Conservation (phyloP, 345 rosid species). For the Carallia pectinifolia region DNA sequence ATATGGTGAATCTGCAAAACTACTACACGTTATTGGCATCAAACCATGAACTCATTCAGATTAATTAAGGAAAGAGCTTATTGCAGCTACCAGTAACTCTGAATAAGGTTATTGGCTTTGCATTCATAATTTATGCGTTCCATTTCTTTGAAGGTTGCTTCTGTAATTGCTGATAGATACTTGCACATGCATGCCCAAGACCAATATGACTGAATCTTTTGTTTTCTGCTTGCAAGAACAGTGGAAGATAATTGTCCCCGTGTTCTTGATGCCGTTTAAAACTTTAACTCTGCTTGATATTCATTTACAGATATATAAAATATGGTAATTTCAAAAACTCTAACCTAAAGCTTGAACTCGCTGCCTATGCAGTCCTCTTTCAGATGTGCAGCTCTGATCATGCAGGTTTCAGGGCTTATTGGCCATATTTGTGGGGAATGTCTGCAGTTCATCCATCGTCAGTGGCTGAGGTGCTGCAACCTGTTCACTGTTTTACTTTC, state of each 20-base stretch:
- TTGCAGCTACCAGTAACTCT: constrained; percentile 77
- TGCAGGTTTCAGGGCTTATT: constrained; percentile 57
- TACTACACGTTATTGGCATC: constrained; percentile 75
- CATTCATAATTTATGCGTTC: too few relatives aligned
- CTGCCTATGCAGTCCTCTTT: constrained; percentile 4
- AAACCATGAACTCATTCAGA: constrained; percentile 70
- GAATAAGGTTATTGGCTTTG: neutral
- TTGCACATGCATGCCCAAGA: neutral
- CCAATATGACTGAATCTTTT: constrained; percentile 2
- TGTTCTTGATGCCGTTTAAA: constrained; percentile 55
- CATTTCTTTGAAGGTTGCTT: too few relatives aligned
- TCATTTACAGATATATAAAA: constrained; percentile 81
- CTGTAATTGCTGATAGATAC: constrained; percentile 1
- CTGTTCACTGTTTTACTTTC: neutral
- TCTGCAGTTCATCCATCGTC: constrained; percentile 79
- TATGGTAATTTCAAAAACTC: constrained; percentile 45
- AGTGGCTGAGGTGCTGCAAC: constrained; percentile 62
- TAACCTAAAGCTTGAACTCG: constrained; percentile 3
- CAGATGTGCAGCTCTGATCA: constrained; percentile 12
- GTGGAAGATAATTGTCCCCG: constrained; percentile 80
- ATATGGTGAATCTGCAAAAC: constrained; percentile 81
- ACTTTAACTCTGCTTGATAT: constrained; percentile 71
- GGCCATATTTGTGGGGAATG: constrained; percentile 80
- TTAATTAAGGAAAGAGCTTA: constrained; percentile 50
- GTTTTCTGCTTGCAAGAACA: constrained; percentile 58